Evolutionary conservation across 2,329 filamentous ascomycete genomes (phyloP), one percentile per base, ranked within the genome.

Genomic region (Colletotrichum coccodes): DNA sequence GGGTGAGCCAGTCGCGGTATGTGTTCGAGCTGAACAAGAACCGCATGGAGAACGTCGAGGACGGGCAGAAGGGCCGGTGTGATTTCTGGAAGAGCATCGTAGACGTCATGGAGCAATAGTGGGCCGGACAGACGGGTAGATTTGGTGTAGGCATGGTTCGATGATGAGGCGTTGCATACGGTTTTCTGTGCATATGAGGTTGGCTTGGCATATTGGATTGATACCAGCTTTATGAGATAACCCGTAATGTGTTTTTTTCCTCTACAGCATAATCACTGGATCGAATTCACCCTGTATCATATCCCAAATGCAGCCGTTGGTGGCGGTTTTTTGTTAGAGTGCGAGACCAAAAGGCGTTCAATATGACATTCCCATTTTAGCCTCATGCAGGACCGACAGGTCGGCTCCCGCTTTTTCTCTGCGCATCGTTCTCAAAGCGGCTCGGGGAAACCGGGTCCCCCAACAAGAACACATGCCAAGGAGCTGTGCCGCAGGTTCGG

Each of bases 21-120:
- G 75, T 82, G 42, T 78, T 87, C 62, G 79, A 82, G 73, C 80
- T 79, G 1, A 78, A 73, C 0, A 78, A 76, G 56, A 80, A 79
- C 18, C 73, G 76, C 28, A 84, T 86, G 78, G 83, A 85, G 73
- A 70, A 40, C 2, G 77, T 81, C 28, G 71, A 75, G 16, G 65
- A 66, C 23, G 79, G 75, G 8, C 77, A 84, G 74, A 67, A 56
- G 47, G 71, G 71, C 6, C 75, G 83, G 60, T 86, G 84, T 68
- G 70, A 71, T 18, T 82, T 83, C 59, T 86, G 84, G 84, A 71
- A 73, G 52, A 74, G 72, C 3, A 72, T 84, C 60, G 80, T 76
- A 34, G 74, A 75, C 32, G 70, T 74, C 0, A 78, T 72, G 32
- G 68, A 74, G 54, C 75, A 71, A 49, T 69, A 53, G 47, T 32